Percentiles rank a stretch among this genome's conserved stretches.
These are phyloP conservation scores for Fallopia convolvulus DNA, from an alignment of 148 eudicot species.

Conservation along the genomic window DNA sequence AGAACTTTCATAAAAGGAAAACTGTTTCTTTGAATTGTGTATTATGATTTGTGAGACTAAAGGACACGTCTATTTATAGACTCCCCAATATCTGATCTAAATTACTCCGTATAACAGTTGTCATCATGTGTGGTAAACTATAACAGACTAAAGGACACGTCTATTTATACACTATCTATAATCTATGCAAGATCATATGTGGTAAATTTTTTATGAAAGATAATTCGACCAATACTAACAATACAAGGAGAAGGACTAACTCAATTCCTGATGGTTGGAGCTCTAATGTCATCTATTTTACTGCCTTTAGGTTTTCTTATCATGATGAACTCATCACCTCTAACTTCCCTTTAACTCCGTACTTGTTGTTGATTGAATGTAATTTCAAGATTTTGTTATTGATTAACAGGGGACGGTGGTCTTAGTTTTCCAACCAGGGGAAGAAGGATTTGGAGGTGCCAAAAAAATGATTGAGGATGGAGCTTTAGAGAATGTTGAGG, in stretches of 20 bases:
- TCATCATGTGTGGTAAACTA: background rate
- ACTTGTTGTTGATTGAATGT: background rate
- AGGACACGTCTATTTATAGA: background rate
- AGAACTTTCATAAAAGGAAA: background rate
- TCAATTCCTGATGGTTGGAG: background rate
- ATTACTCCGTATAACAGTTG: too few relatives aligned
- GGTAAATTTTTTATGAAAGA: background rate
- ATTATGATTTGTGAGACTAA: background rate
- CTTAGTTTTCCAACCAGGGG: constrained; percentile 5
- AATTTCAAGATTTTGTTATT: background rate
- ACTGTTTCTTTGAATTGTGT: background rate
- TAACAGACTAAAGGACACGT: background rate
- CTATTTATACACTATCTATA: background rate
- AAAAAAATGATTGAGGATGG: constrained; percentile 18
- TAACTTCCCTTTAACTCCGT: background rate
- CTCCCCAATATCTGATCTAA: too few relatives aligned
- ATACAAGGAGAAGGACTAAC: background rate
- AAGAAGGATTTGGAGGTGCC: constrained; percentile 10
- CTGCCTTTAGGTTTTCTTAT: background rate
- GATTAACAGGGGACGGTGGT: constrained; percentile 12
- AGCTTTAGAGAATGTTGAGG: constrained; percentile 30
- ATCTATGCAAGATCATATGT: background rate
- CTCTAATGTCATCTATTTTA: background rate
- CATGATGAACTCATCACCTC: background rate
- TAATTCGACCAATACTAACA: background rate